Evolutionary conservation across 352 stramenopile species (phyloP).

Genomic region (Pythium chondricola): DNA sequence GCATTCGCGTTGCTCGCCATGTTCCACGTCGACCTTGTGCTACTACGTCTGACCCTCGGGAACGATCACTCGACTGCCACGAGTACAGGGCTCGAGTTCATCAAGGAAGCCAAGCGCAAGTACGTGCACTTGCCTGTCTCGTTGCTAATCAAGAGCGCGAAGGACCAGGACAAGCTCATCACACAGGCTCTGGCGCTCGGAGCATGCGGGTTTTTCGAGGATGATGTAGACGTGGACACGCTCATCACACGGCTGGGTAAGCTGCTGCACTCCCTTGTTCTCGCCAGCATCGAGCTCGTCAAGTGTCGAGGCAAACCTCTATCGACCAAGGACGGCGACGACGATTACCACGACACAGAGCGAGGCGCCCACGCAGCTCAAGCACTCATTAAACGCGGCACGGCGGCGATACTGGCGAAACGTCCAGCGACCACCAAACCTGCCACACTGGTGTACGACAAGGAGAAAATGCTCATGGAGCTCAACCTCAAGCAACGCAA

Average conservation of each 20-base stretch:
- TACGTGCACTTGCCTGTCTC: conserved; percentile 48
- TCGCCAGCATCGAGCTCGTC: conserved; percentile 43
- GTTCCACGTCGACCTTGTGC: conserved; percentile 59
- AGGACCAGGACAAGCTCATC: conserved; percentile 36
- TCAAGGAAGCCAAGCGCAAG: conserved; percentile 51
- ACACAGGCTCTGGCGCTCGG: conserved; percentile 41
- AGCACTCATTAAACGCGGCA: conserved; percentile 29
- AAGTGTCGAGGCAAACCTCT: conserved; percentile 28
- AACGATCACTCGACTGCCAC: conserved; percentile 49
- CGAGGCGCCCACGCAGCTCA: conserved; percentile 22
- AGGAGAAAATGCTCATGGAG: conserved; percentile 60
- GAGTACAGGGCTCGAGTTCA: conserved; percentile 42
- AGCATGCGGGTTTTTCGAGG: conserved; percentile 60
- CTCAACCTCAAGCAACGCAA: conserved; percentile 61
- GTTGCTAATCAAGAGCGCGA: conserved; percentile 24
- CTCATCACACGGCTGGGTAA: conserved; percentile 43
- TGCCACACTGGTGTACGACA: conserved; percentile 50
- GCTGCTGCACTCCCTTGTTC: conserved; percentile 45
- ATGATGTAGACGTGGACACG: conserved; percentile 24
- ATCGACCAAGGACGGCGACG: conserved; percentile 17
- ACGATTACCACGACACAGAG: conserved; percentile 14
- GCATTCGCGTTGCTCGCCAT: conserved; percentile 50
- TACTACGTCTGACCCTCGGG: conserved; percentile 42
- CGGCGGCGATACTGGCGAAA: conserved; percentile 8
- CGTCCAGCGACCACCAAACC: conserved; percentile 33